Percentiles rank a stretch among this genome's conserved stretches.
Evolutionary conservation across 768 basidiomycete species (phyloP).

Genomic region (Gloeophyllum trabeum): DNA sequence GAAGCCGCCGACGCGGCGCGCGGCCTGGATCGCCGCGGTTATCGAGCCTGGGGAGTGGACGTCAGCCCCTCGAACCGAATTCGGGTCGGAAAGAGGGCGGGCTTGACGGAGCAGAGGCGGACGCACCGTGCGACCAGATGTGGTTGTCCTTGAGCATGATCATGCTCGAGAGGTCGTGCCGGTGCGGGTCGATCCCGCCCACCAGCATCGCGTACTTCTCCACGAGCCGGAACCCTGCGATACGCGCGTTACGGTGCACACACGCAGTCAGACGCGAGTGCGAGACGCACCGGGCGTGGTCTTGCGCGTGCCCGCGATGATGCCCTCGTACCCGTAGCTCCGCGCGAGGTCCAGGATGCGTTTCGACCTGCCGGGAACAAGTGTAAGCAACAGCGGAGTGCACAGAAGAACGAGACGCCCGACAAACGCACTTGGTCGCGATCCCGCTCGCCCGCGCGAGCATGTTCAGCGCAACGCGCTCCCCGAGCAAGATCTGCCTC

Average conservation of each 20-base stretch:
- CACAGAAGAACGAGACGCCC: background rate
- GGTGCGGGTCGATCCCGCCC: slow-evolving; percentile 91
- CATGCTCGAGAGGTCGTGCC: slow-evolving; percentile 97
- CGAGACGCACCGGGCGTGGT: slow-evolving; percentile 69
- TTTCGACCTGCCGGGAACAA: slow-evolving; percentile 50
- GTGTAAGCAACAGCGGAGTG: background rate
- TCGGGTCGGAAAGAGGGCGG: background rate
- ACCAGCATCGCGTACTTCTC: slow-evolving; percentile 99
- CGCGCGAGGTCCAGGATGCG: slow-evolving; percentile 69
- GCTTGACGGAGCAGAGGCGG: background rate
- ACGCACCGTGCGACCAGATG: slow-evolving; percentile 87
- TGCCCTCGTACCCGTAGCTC: slow-evolving; percentile 71
- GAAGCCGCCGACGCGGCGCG: slow-evolving; percentile 88
- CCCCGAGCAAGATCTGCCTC: slow-evolving; percentile 79
- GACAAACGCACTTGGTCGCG: slow-evolving; percentile 68
- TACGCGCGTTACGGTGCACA: background rate
- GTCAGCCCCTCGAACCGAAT: slow-evolving; percentile 4
- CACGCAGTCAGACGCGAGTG: slow-evolving; percentile 1
- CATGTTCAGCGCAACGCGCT: slow-evolving; percentile 87
- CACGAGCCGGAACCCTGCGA: slow-evolving; percentile 79
- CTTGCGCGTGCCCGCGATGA: slow-evolving; percentile 92
- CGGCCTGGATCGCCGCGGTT: slow-evolving; percentile 73
- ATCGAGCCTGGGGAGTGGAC: slow-evolving; percentile 61
- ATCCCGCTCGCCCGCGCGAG: slow-evolving; percentile 95
- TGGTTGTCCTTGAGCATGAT: slow-evolving; percentile 99